Percentiles rank a stretch among this genome's conserved stretches.
These are phyloP conservation scores for Carex myosuroides DNA, from an alignment of 176 grass and related monocot genomes.

Conservation along the genomic window DNA sequence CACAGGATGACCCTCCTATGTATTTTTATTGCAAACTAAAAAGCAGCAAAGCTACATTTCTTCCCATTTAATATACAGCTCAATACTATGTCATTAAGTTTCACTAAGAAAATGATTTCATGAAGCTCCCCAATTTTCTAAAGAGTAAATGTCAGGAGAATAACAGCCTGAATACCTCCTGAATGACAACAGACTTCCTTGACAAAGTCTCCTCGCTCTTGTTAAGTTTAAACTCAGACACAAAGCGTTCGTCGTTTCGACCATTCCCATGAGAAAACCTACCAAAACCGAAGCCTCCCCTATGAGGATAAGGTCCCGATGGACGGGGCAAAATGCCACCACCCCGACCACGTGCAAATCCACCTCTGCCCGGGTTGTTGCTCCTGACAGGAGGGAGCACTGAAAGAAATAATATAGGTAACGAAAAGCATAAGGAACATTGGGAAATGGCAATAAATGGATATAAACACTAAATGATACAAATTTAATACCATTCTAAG, in stretches of 20 bases:
- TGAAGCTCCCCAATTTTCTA: slow-evolving; percentile 5
- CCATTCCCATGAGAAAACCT: slow-evolving; percentile 72
- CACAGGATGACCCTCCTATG: background rate
- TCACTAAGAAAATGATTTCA: background rate
- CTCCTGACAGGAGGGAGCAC: slow-evolving; percentile 63
- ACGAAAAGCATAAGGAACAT: background rate
- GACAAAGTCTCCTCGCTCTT: slow-evolving; percentile 98
- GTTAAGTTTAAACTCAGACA: slow-evolving; percentile 97
- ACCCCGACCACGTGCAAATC: slow-evolving; percentile 61
- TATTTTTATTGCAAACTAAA: background rate
- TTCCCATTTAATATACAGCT: background rate
- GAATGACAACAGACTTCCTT: slow-evolving; percentile 83
- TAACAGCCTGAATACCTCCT: slow-evolving; percentile 51
- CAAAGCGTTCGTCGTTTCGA: slow-evolving; percentile 65
- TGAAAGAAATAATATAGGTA: slow-evolving; percentile 24
- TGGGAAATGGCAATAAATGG: background rate
- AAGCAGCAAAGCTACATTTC: background rate
- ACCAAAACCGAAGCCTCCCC: slow-evolving; percentile 59
- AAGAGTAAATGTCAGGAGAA: slow-evolving; percentile 5
- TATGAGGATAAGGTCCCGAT: slow-evolving; percentile 48
- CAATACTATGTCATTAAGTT: background rate
- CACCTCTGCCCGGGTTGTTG: slow-evolving; percentile 61
- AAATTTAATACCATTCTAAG: background rate
- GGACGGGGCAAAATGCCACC: slow-evolving; percentile 95
- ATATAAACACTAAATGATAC: background rate